Percentiles rank a stretch among this genome's conserved stretches.
These are phyloP conservation scores for Daldinia sp. DNA, from an alignment of 2,329 filamentous ascomycete species.

Conservation along the genomic window DNA sequence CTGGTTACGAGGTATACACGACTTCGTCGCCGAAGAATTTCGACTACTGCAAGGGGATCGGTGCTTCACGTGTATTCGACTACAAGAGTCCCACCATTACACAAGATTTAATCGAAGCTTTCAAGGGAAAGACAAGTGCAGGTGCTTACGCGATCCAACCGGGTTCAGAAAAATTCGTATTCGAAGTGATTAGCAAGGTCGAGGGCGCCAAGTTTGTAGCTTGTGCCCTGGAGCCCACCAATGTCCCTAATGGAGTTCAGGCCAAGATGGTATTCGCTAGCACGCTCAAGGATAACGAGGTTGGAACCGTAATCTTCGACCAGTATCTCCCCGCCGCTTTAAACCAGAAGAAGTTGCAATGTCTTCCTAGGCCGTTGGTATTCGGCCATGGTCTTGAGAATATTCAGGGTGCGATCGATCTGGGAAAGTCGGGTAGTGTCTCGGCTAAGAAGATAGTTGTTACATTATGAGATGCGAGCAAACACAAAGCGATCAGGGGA, in stretches of 20 bases:
- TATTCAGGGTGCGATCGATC: slow-evolving; percentile 50
- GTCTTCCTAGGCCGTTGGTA: slow-evolving; percentile 47
- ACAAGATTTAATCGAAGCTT: slow-evolving; percentile 47
- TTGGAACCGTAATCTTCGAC: slow-evolving; percentile 44
- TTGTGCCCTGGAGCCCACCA: slow-evolving; percentile 28
- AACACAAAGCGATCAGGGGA: background rate
- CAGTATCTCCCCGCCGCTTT: slow-evolving; percentile 49
- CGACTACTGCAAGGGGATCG: slow-evolving; percentile 54
- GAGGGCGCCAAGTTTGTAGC: slow-evolving; percentile 43
- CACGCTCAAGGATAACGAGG: slow-evolving; percentile 43
- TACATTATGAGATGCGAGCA: slow-evolving; percentile 20
- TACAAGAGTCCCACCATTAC: slow-evolving; percentile 52
- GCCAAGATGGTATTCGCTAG: slow-evolving; percentile 44
- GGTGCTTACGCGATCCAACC: slow-evolving; percentile 43
- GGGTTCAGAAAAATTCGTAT: slow-evolving; percentile 31
- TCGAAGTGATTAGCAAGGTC: slow-evolving; percentile 40
- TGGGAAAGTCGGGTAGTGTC: slow-evolving; percentile 47
- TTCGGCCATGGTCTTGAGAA: slow-evolving; percentile 50
- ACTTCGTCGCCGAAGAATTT: slow-evolving; percentile 58
- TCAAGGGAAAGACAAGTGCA: slow-evolving; percentile 38
- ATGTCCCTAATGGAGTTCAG: slow-evolving; percentile 24
- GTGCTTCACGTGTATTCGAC: slow-evolving; percentile 58
- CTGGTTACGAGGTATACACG: slow-evolving; percentile 59
- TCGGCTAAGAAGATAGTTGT: slow-evolving; percentile 57
- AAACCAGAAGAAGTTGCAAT: slow-evolving; percentile 42